Base-by-base conservation (phyloP, 2,329 filamentous ascomycete species). In the Colletotrichum tanaceti region DNA sequence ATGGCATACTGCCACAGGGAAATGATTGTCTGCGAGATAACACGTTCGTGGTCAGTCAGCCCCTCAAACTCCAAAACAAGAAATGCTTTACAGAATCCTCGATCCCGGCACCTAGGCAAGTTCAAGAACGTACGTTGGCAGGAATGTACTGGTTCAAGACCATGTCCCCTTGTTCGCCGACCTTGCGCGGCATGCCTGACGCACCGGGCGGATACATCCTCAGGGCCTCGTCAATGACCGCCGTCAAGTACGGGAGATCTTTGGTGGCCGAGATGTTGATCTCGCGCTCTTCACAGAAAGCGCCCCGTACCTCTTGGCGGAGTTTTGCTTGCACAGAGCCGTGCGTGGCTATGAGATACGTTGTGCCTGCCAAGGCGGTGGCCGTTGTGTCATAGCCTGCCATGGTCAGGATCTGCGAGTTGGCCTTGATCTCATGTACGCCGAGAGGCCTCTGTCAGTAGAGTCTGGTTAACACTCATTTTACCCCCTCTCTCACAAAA, bases 1-100 rank as follows among this genome's bases (percentile, higher is more conserved):
- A 81, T 76, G 3, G 82, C 77, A 72, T 77, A 84, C 49, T 85
- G 83, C 53, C 80, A 78, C 0, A 85, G 75, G 0, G 79, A 77
- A 0, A 86, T 77, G 7, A 74, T 70, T 1, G 80, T 84, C 82
- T 84, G 46, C 2, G 46, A 3, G 20, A 18, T n/a, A n/a, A 14
- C n/a, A 22, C 2, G 2, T 0, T 20, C 20, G 10, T 49, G 2
- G 13, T 49, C 7, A 49, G 46, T n/a, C n/a, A n/a, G n/a, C n/a
- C 46, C 7, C 20, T 13, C 46, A 49, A 18, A 6, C 28, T 49
- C 20, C n/a, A 13, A 18, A 14, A 22, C n/a, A n/a, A 24, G 20
- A 49, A 5, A 6, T 49, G 28, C 28, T 49, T 28, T 5, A 18
- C 4, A 43, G 39, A 2, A 16, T 1, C 39, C 11, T 14, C 11